Evolutionary conservation across 441 rosid species (phyloP).

Genomic region (Iberis amara): DNA sequence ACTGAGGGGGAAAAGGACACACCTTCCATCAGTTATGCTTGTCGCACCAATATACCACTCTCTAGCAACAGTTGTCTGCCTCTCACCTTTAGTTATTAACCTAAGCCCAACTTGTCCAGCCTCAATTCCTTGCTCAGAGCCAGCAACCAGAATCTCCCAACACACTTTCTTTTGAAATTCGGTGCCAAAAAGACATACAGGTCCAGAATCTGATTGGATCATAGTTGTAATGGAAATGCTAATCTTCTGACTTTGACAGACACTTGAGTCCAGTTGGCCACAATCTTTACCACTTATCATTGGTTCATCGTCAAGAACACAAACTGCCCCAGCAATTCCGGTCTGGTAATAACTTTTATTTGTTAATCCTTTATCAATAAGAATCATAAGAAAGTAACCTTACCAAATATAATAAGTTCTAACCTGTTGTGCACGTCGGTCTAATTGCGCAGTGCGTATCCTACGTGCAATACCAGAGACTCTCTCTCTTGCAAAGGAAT

Average conservation of each 20-base stretch:
- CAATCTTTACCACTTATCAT: constrained; percentile 82
- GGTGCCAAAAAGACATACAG: constrained; percentile 96
- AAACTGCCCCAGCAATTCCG: constrained; percentile 75
- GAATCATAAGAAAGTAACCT: constrained; percentile 17
- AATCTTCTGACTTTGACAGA: constrained; percentile 80
- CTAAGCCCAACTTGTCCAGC: constrained; percentile 99
- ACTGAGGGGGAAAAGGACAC: constrained; percentile 24
- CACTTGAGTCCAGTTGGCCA: constrained; percentile 75
- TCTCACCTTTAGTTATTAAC: constrained; percentile 87
- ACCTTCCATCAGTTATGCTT: constrained; percentile 99
- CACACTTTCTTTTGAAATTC: constrained; percentile 91
- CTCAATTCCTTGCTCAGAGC: constrained; percentile 99
- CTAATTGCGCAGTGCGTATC: constrained; percentile 84
- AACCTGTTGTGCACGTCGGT: constrained; percentile 93
- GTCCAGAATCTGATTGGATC: constrained; percentile 99
- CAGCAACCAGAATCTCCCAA: constrained; percentile 99
- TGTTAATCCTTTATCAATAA: constrained; percentile 20
- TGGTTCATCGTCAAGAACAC: constrained; percentile 98
- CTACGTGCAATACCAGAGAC: constrained; percentile 98
- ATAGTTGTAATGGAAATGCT: constrained; percentile 84
- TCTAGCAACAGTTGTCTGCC: constrained; percentile 83
- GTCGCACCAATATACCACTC: constrained; percentile 99
- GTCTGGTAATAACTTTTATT: constrained; percentile 51
- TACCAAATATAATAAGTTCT: constrained; percentile 2
- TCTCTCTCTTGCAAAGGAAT: constrained; percentile 98